Conservation (phyloP, 2,329 filamentous ascomycete genomes). For the Rugonectria rugulosa region DNA sequence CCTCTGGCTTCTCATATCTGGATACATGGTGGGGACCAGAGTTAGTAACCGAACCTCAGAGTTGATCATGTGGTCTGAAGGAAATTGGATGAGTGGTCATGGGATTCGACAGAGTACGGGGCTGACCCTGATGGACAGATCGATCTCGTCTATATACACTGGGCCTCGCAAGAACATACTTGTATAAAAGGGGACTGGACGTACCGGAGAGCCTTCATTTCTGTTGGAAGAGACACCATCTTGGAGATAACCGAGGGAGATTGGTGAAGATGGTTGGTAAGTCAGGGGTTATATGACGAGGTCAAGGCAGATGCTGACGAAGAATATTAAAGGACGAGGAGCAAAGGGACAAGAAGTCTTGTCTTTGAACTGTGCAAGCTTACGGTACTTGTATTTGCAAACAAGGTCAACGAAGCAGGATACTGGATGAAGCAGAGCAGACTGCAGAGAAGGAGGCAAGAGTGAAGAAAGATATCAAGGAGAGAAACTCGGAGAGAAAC, state of each 20-base stretch:
- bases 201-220: slow-evolving; percentile 70
- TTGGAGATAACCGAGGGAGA: not conserved
- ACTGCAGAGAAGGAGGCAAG: slow-evolving; percentile 3
- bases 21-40: slow-evolving; percentile 9
- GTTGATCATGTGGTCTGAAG: not conserved
- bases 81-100: slow-evolving; percentile 6
- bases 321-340: not conserved
- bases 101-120: slow-evolving; percentile 6
- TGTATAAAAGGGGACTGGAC: slow-evolving; percentile 29
- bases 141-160: slow-evolving; percentile 18
- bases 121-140: slow-evolving; percentile 32
- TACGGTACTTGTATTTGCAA: slow-evolving; percentile 2
- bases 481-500: slow-evolving; percentile 13
- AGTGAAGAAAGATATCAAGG: slow-evolving; percentile 10
- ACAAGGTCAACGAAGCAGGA: not conserved
- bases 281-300: not conserved
- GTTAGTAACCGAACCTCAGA: slow-evolving; percentile 15
- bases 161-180: not conserved
- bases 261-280: not conserved
- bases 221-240: slow-evolving; percentile 55
- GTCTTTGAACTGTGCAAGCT: not conserved
- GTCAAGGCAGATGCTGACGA: slow-evolving; percentile 3
- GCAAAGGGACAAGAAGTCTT: not conserved
- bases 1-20: slow-evolving; percentile 68
- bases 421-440: not conserved